Evolutionary conservation across 768 basidiomycete genomes (phyloP).

Genomic region (Tricholoma furcatifolium): DNA sequence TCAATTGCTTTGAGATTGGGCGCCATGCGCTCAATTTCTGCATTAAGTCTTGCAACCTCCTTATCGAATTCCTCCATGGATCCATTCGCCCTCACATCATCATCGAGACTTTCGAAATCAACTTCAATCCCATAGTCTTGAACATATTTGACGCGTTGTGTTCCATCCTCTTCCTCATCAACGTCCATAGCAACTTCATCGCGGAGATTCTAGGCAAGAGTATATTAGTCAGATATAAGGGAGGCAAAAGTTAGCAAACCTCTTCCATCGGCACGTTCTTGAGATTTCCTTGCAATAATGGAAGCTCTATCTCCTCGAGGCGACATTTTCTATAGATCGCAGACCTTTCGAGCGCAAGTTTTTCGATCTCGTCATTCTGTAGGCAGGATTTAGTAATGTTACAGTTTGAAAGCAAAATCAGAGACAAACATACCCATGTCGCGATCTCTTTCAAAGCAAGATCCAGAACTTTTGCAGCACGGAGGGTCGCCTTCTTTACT

Average conservation of each 20-base stretch:
- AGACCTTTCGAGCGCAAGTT: constrained; percentile 80
- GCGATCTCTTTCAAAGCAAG: constrained; percentile 90
- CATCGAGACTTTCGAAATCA: constrained; percentile 72
- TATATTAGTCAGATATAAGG: constrained; percentile 7
- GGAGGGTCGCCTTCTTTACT: constrained; percentile 66
- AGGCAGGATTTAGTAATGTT: constrained; percentile 3
- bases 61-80: constrained; percentile 72
- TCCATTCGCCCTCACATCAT: constrained; percentile 73
- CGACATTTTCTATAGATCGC: constrained; percentile 89
- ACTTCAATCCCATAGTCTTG: constrained; percentile 89
- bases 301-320: constrained; percentile 87
- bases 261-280: constrained; percentile 95
- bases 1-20: constrained; percentile 98
- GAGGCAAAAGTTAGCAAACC: constrained; percentile 39
- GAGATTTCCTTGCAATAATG: constrained; percentile 71
- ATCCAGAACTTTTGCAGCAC: constrained; percentile 77
- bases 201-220: constrained; percentile 59
- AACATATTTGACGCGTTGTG: constrained; percentile 68
- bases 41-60: constrained; percentile 62
- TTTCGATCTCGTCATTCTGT: constrained; percentile 81
- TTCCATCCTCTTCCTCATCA: constrained; percentile 83
- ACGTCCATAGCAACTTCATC: constrained; percentile 91
- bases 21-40: constrained; percentile 90
- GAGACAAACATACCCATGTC: constrained; percentile 49
- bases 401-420: neutral